phyloP scores from a whole-genome alignment of 106 monocot genomes.

The Dendrobium chrysotoxum region DNA sequence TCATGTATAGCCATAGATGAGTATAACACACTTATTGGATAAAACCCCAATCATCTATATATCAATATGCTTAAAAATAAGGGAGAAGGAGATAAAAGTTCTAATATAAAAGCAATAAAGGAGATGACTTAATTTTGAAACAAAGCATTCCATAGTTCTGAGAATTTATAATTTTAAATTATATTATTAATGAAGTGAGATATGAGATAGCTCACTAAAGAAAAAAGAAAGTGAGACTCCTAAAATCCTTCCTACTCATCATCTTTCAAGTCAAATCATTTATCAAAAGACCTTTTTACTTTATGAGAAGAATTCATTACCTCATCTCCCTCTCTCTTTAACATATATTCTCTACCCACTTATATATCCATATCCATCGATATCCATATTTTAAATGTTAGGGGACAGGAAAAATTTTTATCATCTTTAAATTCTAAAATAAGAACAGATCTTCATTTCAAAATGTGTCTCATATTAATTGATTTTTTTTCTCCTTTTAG shows the following conservation, averaged over 20 bases:
- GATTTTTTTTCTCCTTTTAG: too few species aligned
- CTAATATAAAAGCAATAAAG: neutral
- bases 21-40: neutral
- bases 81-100: neutral
- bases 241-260: neutral
- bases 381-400: neutral
- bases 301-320: neutral
- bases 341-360: neutral
- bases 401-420: too few species aligned
- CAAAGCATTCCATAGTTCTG: neutral
- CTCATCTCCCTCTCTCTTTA: neutral
- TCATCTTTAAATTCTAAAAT: too few species aligned
- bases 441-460: too few species aligned
- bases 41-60: neutral
- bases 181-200: neutral
- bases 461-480: too few species aligned
- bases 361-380: neutral
- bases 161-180: too few species aligned
- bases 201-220: neutral
- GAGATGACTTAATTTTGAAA: neutral
- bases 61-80: neutral
- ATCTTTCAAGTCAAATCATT: neutral
- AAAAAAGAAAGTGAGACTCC: neutral
- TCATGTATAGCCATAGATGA: neutral
- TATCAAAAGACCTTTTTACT: neutral